A percentile compares a stretch with the other conserved stretches of the same genome.
Conservation (phyloP, 176 grass and related monocot genomes). For the Bothriochloa decipiens region DNA sequence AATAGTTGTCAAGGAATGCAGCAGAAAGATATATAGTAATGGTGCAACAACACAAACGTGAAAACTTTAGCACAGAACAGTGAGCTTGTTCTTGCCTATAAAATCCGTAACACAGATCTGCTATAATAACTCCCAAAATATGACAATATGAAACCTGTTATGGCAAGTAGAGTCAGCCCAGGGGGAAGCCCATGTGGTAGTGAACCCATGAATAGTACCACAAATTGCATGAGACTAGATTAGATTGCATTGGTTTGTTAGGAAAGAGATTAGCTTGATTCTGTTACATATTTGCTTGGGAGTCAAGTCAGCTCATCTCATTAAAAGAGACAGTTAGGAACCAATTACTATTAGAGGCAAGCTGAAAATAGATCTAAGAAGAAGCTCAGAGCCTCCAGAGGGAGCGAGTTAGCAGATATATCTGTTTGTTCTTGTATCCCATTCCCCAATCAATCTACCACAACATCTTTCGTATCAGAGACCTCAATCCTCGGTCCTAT, state of each 20-base stretch:
- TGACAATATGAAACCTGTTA: neutral
- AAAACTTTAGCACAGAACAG: slow-evolving; percentile 7
- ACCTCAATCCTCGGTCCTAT: neutral
- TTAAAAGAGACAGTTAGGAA: neutral
- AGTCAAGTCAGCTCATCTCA: neutral
- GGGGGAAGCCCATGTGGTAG: neutral
- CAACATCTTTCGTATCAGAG: neutral
- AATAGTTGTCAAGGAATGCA: neutral
- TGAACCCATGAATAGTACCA: neutral
- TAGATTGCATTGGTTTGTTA: neutral
- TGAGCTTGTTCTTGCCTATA: neutral
- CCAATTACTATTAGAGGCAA: neutral
- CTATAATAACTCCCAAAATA: slow-evolving; percentile 17
- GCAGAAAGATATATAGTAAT: neutral
- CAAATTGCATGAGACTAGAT: too few species aligned
- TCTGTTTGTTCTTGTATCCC: neutral
- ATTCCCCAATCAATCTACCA: neutral
- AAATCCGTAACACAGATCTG: neutral
- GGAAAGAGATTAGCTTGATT: neutral
- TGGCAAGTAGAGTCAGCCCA: neutral
- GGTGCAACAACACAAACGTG: neutral
- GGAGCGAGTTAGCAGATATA: neutral
- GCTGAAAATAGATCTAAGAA: neutral
- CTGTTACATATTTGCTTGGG: too few species aligned
- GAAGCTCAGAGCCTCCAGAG: neutral